Evolutionary conservation across 805 yeast genomes (phyloP).

Genomic region (Yamadazyma insecticola): DNA sequence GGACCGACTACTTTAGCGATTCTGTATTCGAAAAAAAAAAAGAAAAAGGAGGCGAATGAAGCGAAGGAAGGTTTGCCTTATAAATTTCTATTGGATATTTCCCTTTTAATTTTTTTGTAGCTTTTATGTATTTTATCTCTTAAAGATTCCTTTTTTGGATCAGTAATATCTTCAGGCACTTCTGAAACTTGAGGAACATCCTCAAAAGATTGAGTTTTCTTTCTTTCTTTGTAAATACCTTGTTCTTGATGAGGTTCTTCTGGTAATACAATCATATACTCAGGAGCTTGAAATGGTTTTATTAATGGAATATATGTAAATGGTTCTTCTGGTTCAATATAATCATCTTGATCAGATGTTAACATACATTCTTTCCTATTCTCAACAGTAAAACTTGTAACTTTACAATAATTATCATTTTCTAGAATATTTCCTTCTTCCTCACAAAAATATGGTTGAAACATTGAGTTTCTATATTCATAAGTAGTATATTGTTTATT

Average conservation of each 20-base stretch:
- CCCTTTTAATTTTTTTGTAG: constrained; percentile 1
- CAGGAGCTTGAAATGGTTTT: constrained; percentile 12
- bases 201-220: too few species aligned
- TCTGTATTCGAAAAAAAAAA: too few species aligned
- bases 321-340: constrained; percentile 10
- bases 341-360: constrained; percentile 19
- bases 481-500: constrained; percentile 46
- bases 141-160: constrained; percentile 3
- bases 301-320: constrained; percentile 12
- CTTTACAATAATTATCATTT: constrained; percentile 17
- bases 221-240: not conserved
- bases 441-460: constrained; percentile 14
- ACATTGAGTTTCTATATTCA: constrained; percentile 45
- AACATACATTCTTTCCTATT: constrained; percentile 16
- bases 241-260: not conserved
- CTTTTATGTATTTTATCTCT: constrained; percentile 5
- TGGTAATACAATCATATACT: constrained; percentile 6
- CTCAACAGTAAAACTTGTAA: constrained; percentile 16
- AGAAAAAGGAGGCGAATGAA: too few species aligned
- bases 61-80: too few species aligned
- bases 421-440: constrained; percentile 5
- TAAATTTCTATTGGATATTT: not conserved
- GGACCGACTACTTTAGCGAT: too few species aligned
- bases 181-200: too few species aligned
- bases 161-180: not conserved